Evolutionary conservation across 805 yeast species (phyloP).

Genomic region (Wickerhamiella siamensis): DNA sequence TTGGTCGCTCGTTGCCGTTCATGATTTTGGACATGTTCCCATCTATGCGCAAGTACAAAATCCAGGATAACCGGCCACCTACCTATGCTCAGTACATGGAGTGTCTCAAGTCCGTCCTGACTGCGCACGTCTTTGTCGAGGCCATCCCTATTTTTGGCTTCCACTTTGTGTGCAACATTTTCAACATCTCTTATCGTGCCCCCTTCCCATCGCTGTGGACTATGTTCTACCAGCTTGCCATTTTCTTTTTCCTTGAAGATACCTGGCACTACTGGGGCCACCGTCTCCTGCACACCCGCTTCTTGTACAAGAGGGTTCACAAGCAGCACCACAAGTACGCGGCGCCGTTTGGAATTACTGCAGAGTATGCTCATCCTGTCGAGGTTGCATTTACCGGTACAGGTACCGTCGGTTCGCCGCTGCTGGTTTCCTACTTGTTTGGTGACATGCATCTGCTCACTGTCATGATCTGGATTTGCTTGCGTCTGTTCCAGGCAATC

Average conservation of each 20-base stretch:
- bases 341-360: constrained; percentile 94
- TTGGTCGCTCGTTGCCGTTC: constrained; percentile 91
- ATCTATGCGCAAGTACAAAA: constrained; percentile 71
- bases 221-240: constrained; percentile 49
- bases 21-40: constrained; percentile 73
- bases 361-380: constrained; percentile 94
- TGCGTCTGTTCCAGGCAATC: constrained; percentile 88
- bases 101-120: constrained; percentile 71
- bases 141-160: constrained; percentile 95
- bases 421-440: constrained; percentile 63
- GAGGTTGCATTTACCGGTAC: constrained; percentile 84
- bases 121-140: constrained; percentile 82
- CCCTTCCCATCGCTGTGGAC: constrained; percentile 66
- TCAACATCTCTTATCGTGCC: constrained; percentile 64
- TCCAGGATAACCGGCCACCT: constrained; percentile 78
- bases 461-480: constrained; percentile 72
- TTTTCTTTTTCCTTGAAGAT: constrained; percentile 81
- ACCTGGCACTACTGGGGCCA: constrained; percentile 97
- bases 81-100: constrained; percentile 79
- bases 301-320: constrained; percentile 84
- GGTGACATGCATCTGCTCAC: constrained; percentile 76
- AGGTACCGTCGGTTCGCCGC: constrained; percentile 94
- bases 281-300: constrained; percentile 67
- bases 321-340: constrained; percentile 97
- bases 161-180: constrained; percentile 75